Conservation (phyloP, 2,329 filamentous ascomycete species). For the Clarireedia paspali region DNA sequence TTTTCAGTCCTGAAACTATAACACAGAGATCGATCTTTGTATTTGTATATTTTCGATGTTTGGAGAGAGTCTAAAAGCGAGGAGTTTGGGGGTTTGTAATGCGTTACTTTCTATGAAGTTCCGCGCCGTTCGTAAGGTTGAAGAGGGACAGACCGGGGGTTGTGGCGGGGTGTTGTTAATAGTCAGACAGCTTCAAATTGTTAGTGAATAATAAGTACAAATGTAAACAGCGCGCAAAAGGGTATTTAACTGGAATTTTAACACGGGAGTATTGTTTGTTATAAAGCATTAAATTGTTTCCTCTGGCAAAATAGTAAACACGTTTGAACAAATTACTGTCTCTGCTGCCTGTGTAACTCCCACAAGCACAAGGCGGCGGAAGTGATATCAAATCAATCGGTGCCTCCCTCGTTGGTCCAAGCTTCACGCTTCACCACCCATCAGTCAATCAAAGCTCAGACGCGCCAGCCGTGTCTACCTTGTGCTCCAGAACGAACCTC, state of each 20-base stretch:
- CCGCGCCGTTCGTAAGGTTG: conserved; percentile 21
- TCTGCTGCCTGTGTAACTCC: neutral
- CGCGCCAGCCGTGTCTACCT: conserved; percentile 30
- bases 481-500: conserved; percentile 12
- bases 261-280: too few relatives aligned
- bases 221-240: too few relatives aligned
- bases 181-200: neutral
- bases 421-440: conserved; percentile 18
- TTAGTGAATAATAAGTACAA: too few relatives aligned
- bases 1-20: neutral
- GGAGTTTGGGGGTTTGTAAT: neutral
- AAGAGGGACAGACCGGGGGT: neutral
- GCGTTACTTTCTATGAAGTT: conserved; percentile 18
- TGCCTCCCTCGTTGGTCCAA: conserved; percentile 28
- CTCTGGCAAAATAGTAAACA: too few relatives aligned
- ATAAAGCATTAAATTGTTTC: too few relatives aligned
- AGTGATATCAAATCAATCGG: conserved; percentile 10
- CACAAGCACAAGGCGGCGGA: neutral
- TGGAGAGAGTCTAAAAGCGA: neutral
- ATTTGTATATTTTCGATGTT: neutral
- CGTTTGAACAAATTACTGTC: neutral
- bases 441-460: conserved; percentile 6
- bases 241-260: too few relatives aligned
- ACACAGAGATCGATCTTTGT: neutral
- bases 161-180: conserved; percentile 23